phyloP scores from a whole-genome alignment of 257 asterid species.

The Solanum ossicruentum region DNA sequence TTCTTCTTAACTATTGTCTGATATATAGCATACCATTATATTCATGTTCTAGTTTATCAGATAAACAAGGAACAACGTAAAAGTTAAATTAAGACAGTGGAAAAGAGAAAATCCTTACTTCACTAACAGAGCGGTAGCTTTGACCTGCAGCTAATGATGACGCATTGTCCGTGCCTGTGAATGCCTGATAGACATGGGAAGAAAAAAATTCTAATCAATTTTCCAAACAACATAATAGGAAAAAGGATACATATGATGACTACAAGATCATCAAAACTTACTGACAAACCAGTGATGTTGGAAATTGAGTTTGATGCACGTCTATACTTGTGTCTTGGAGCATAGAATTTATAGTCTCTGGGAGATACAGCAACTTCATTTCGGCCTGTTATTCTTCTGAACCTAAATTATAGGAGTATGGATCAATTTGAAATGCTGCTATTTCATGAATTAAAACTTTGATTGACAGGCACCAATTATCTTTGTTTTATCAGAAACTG shows the following conservation, averaged over 20 bases:
- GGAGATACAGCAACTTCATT: conserved; percentile 68
- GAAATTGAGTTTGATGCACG: conserved; percentile 70
- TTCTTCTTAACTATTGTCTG: neutral
- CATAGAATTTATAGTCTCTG: conserved; percentile 90
- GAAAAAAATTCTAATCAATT: neutral
- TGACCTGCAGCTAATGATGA: conserved; percentile 50
- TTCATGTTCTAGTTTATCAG: neutral
- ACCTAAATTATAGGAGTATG: conserved; percentile 31
- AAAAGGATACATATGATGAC: conserved; percentile 5
- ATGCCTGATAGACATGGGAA: conserved; percentile 31
- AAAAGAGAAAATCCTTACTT: conserved; percentile 32
- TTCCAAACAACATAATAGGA: conserved; percentile 2
- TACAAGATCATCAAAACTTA: conserved; percentile 20
- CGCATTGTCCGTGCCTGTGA: conserved; percentile 50
- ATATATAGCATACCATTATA: neutral
- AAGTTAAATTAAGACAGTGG: neutral
- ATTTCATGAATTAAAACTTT: neutral
- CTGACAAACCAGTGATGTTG: conserved; percentile 63
- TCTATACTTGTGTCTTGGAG: conserved; percentile 93
- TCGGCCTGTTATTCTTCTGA: conserved; percentile 86
- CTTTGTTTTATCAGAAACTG: neutral
- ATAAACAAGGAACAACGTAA: neutral
- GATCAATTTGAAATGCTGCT: neutral
- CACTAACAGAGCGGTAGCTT: conserved; percentile 45
- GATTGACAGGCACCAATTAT: neutral